Percentiles rank a stretch among this genome's conserved stretches.
phyloP scores from a whole-genome alignment of 805 yeast species.

The Vanderwaltozyma polyspora region DNA sequence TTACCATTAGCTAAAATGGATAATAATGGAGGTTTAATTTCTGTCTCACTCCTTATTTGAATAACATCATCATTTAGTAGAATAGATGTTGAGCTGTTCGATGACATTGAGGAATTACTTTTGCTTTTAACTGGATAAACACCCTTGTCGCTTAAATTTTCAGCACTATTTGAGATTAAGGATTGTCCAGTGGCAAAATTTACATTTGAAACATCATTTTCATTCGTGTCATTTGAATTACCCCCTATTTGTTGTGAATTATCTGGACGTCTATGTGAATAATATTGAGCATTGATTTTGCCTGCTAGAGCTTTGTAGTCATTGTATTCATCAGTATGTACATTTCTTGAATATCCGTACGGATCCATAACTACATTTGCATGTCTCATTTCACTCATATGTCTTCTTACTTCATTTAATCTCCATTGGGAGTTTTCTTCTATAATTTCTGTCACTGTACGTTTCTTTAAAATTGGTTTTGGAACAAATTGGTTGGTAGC shows the following conservation, averaged over 20 bases:
- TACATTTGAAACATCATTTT: not conserved
- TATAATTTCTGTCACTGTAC: conserved; percentile 70
- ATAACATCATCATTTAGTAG: not conserved
- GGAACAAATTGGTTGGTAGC: conserved; percentile 25
- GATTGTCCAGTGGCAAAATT: not conserved
- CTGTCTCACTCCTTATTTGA: not conserved
- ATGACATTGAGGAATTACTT: not conserved
- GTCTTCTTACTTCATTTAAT: conserved; percentile 45
- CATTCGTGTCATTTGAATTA: not conserved
- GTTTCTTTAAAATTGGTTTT: conserved; percentile 81
- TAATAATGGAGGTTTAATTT: conserved; percentile 2
- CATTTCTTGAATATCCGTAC: conserved; percentile 7
- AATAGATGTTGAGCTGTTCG: not conserved
- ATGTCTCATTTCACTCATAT: conserved; percentile 32
- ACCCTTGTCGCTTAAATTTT: too few relatives aligned
- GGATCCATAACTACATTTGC: conserved; percentile 19
- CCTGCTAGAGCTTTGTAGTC: conserved; percentile 28
- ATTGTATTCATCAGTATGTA: conserved; percentile 16
- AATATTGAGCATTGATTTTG: conserved; percentile 28
- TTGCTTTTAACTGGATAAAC: too few relatives aligned
- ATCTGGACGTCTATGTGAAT: too few relatives aligned
- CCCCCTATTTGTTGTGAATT: not conserved
- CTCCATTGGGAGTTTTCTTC: conserved; percentile 30
- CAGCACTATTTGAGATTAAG: not conserved
- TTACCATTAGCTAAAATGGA: conserved; percentile 13